Evolutionary conservation across 805 yeast genomes (phyloP).

Genomic region (Metschnikowia matae): DNA sequence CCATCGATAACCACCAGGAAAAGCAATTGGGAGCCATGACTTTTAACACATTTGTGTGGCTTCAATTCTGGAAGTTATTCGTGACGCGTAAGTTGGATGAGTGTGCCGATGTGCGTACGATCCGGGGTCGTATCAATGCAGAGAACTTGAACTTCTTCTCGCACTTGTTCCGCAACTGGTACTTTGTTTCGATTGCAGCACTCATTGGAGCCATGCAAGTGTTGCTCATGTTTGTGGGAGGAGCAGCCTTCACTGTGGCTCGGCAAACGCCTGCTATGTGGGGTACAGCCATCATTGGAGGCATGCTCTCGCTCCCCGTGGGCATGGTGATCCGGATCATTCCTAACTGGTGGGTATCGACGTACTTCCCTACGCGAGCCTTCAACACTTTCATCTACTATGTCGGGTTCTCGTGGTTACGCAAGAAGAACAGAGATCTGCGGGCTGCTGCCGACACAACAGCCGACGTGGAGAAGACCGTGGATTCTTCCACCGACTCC

Average conservation of each 20-base stretch:
- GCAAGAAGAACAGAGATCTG: conserved; percentile 22
- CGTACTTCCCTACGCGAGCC: conserved; percentile 59
- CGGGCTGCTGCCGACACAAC: background rate
- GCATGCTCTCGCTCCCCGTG: conserved; percentile 73
- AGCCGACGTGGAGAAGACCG: conserved; percentile 18
- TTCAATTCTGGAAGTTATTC: conserved; percentile 90
- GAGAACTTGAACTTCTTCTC: conserved; percentile 78
- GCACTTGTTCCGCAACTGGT: conserved; percentile 77
- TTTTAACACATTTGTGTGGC: conserved; percentile 95
- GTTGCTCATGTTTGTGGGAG: conserved; percentile 93
- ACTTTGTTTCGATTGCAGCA: conserved; percentile 66
- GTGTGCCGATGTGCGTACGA: conserved; percentile 60
- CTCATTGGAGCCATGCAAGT: conserved; percentile 83
- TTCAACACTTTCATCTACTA: conserved; percentile 38
- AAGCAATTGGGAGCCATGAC: conserved; percentile 77
- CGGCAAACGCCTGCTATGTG: conserved; percentile 83
- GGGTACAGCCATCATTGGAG: conserved; percentile 83
- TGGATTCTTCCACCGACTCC: background rate
- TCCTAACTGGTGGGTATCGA: conserved; percentile 75
- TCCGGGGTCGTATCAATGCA: conserved; percentile 55
- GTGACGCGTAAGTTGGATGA: conserved; percentile 90
- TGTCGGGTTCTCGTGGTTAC: conserved; percentile 34
- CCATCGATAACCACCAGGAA: conserved; percentile 40
- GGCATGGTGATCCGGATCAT: conserved; percentile 73
- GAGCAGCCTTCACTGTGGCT: conserved; percentile 84